Evolutionary conservation across 306 rosid species (phyloP).

Genomic region (Hippophae gyantsensis): DNA sequence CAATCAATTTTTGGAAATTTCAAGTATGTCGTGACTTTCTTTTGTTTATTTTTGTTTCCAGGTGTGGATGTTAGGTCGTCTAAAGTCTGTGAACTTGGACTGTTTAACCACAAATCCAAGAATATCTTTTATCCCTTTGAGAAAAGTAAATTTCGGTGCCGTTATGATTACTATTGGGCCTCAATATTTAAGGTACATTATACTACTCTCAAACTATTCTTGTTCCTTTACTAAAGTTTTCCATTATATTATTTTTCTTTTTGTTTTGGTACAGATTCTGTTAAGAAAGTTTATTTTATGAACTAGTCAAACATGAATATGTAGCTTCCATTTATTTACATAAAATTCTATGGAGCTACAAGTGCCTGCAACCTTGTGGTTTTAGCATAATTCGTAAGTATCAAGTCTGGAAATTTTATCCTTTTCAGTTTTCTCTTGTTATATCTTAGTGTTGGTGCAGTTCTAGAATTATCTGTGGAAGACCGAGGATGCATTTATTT

Average conservation of each 20-base stretch:
- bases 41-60: conserved; percentile 27
- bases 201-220: not conserved
- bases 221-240: not conserved
- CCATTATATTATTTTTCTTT: not conserved
- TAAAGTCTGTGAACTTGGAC: conserved; percentile 81
- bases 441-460: not conserved
- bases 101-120: conserved; percentile 71
- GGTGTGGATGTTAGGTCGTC: conserved; percentile 95
- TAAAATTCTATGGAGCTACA: not conserved
- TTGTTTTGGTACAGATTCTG: not conserved
- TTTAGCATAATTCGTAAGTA: not conserved
- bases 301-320: no score
- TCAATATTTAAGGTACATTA: conserved; percentile 67
- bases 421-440: not conserved
- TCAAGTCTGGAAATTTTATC: not conserved
- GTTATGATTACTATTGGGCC: conserved; percentile 92
- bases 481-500: not conserved
- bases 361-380: not conserved
- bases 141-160: conserved; percentile 68
- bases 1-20: conserved; percentile 3
- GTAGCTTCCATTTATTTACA: not conserved
- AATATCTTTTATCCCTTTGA: conserved; percentile 56
- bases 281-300: no score
- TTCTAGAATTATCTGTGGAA: not conserved
- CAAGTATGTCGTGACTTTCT: not conserved